Base-by-base conservation (phyloP, 2,329 filamentous ascomycete genomes). In the Purpureocillium lavendulum region DNA sequence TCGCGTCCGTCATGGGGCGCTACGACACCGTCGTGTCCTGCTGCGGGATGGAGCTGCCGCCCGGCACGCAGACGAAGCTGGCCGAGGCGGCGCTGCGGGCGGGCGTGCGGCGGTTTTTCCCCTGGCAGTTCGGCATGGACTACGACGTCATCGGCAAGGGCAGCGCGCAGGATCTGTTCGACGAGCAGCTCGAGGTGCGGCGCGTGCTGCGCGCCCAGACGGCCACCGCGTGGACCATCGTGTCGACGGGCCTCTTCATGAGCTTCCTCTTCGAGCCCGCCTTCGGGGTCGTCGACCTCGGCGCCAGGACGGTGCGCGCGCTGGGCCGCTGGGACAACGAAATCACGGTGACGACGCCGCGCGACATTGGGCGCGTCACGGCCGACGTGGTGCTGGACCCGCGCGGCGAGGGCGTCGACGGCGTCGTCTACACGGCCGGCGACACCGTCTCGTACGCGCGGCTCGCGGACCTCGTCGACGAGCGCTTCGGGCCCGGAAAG, bases 71-170 rank as follows among this genome's bases (percentile, higher is more conserved):
- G 51, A 45, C 66, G 1, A 82, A 81, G 48, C 60, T 85, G 14
- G 59, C 73, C 0, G 51, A 63, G 10, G 79, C 80, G 0, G 73
- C 70, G 0, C 57, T 85, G 0, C 54, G 58, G 10, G 77, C 73
- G 0, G 57, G 61, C 0, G 67, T 71, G 0, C 47, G 58, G 12
- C 61, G 73, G 1, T 86, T 71, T 51, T 69, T 86, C 14, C 82
- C 82, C 1, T 87, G 82, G 82, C 82, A 87, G 55, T 86, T 80
- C 54, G 82, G 82, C 1, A 74, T 84, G 17, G 78, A 87, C 52
- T 87, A 86, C 57, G 80, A 86, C 41, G 54, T 63, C 21, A 75
- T 84, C 13, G 78, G 79, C 0, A 55, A 62, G 1, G 71, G 73
- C 0, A 75, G 71, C 18, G 64, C 73, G 33, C 80, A 84, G 56